Conservation (phyloP, 2,329 filamentous ascomycete species). For the Pseudocercospora macadamiae region DNA sequence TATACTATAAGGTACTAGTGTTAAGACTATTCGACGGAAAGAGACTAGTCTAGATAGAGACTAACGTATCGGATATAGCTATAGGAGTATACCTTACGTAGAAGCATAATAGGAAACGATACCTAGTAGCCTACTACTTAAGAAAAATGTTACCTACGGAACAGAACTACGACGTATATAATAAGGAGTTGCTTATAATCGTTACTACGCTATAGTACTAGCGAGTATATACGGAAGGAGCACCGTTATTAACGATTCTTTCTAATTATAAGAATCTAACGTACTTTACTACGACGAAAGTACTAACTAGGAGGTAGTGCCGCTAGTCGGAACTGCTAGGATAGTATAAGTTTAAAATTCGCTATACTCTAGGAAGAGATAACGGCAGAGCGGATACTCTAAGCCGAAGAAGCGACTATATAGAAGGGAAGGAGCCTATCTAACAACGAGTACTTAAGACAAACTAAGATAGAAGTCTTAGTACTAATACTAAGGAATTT, state of each 20-base stretch:
- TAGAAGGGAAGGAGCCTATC: conserved; percentile 21
- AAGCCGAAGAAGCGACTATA: conserved; percentile 19
- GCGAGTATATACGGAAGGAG: conserved; percentile 1
- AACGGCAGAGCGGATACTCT: conserved; percentile 20
- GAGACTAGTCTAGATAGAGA: conserved; percentile 10
- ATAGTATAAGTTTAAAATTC: conserved; percentile 23
- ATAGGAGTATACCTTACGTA: conserved; percentile 17
- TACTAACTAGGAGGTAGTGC: conserved; percentile 2
- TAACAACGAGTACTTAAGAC: conserved; percentile 14
- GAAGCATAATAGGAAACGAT: conserved; percentile 12
- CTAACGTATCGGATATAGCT: conserved; percentile 13
- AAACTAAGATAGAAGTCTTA: conserved; percentile 2
- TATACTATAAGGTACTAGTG: conserved; percentile 5
- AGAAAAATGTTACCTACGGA: conserved; percentile 20
- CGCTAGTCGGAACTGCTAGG: conserved; percentile 10
- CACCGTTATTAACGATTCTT: not conserved
- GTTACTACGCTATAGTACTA: conserved; percentile 4
- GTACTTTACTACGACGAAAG: conserved; percentile 8
- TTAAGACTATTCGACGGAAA: conserved; percentile 15
- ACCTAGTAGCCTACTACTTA: conserved; percentile 23
- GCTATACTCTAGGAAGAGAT: conserved; percentile 20
- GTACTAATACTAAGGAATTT: conserved; percentile 9
- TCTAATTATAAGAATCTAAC: conserved; percentile 11
- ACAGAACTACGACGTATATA: conserved; percentile 22
- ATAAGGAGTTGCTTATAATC: not conserved